phyloP scores from a whole-genome alignment of 2,329 filamentous ascomycete genomes.

The Fusarium sp. region DNA sequence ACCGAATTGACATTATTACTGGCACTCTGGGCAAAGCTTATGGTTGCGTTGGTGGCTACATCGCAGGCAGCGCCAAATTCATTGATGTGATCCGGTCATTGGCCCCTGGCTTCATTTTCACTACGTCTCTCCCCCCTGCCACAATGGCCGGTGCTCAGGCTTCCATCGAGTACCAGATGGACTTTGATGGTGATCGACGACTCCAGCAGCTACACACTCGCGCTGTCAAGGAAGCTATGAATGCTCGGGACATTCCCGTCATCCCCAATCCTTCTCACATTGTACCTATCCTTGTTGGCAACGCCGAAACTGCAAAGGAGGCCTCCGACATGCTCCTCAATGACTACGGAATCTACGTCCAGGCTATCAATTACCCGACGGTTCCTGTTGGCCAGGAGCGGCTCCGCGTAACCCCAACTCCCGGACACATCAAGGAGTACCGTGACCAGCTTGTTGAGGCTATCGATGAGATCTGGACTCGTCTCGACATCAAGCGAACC shows the following conservation, averaged over 20 bases:
- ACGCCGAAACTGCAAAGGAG: constrained; percentile 89
- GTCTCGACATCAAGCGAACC: constrained; percentile 90
- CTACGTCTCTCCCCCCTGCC: constrained; percentile 91
- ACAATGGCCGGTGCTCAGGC: constrained; percentile 94
- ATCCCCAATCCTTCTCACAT: constrained; percentile 99
- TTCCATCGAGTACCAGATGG: constrained; percentile 93
- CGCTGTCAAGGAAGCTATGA: constrained; percentile 86
- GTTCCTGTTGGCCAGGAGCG: constrained; percentile 98
- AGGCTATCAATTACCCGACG: constrained; percentile 98
- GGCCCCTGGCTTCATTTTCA: constrained; percentile 98
- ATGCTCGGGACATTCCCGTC: constrained; percentile 85
- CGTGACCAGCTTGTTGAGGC: constrained; percentile 86
- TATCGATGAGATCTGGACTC: constrained; percentile 85
- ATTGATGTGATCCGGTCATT: constrained; percentile 94
- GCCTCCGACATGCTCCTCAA: constrained; percentile 91
- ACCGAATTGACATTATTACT: constrained; percentile 97
- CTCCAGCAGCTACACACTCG: constrained; percentile 97
- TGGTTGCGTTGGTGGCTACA: constrained; percentile 96
- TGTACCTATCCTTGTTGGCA: constrained; percentile 90
- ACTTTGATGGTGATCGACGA: constrained; percentile 82
- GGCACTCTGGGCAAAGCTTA: constrained; percentile 98
- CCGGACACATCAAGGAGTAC: constrained; percentile 85
- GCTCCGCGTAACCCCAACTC: constrained; percentile 93
- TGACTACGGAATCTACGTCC: constrained; percentile 94
- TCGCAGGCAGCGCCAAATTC: constrained; percentile 85